Base-by-base conservation (phyloP, 257 asterid species). In the Solanum habrochaites region DNA sequence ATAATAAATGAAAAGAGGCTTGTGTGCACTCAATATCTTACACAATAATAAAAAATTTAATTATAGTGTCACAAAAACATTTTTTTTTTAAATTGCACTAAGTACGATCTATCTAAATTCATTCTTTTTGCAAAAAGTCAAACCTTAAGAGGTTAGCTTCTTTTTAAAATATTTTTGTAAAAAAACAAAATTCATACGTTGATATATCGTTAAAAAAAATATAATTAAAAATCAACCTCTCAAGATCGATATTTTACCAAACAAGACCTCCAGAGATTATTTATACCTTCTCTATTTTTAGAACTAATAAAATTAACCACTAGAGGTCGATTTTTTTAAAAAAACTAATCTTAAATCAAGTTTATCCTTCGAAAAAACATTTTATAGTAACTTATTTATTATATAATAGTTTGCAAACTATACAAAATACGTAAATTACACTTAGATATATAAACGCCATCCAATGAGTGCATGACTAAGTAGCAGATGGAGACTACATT, bases 351-450 rank as follows among this genome's bases (percentile, higher is more conserved):
- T 64, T 64, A 25, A 64, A 64, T 11, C 2, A 64, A 64, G 3
- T 8, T 64, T 60, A 21, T 21, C 0, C 27, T 60, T 60, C 12
- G 1, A 0, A 20, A 21, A 23, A 60, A 0, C 6, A 60, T 8
- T 23, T 20, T 3, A 13, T 58, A 6, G 0, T 21, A 21, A 4
- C 1, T 60, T 60, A 0, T 21, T 60, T 5, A 21, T 21, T 60
- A 0, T 21, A 1, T 4, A 60, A 60, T 60, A 60, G 0, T 12
- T 60, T 0, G 12, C 6, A 60, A 8, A 60, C 2, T 0, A 60
- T 5, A 4, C 6, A 21, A 2, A 60, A 1, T 0, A 21, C 4
- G 12, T 60, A 60, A 60, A 60, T 0, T 8, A 0, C 14, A 60
- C 67, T 21, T 49, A 60, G 7, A 10, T 60, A 60, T 3, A 60